phyloP scores from a whole-genome alignment of 2,329 filamentous ascomycete species.

The Pyrenophora seminiperda region DNA sequence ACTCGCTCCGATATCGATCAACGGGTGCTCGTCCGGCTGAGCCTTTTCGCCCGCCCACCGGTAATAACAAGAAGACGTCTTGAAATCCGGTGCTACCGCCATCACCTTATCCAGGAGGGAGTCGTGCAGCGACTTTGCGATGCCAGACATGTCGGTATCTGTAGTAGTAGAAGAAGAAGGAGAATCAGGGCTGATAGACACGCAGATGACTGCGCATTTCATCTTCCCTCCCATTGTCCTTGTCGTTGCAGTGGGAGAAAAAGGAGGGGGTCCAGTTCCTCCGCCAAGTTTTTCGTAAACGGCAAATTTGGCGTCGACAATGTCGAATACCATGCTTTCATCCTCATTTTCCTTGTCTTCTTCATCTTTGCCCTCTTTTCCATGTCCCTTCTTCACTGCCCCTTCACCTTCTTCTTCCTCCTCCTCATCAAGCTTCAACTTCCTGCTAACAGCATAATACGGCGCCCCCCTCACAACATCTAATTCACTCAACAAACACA shows the following conservation, averaged over 20 bases:
- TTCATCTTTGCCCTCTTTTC: neutral
- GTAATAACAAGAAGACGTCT: slow-evolving; percentile 12
- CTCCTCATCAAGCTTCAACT: neutral
- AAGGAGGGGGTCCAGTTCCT: neutral
- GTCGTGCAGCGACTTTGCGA: neutral
- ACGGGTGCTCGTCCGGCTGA: slow-evolving; percentile 24
- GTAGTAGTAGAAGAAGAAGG: neutral
- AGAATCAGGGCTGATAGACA: neutral
- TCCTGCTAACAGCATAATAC: slow-evolving; percentile 2
- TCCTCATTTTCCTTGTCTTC: neutral
- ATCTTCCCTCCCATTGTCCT: neutral
- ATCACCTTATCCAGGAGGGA: neutral
- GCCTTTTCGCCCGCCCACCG: slow-evolving; percentile 11
- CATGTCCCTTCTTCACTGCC: no score
- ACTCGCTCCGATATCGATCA: slow-evolving; percentile 11
- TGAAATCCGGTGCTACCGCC: slow-evolving; percentile 1
- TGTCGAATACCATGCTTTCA: slow-evolving; percentile 2
- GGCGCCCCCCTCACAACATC: neutral
- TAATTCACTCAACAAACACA: neutral
- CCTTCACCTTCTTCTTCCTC: neutral
- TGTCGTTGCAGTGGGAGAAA: no score
- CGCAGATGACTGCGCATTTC: neutral
- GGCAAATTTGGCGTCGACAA: slow-evolving; percentile 1
- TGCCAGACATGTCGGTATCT: neutral
- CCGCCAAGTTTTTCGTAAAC: neutral